Base-by-base conservation (phyloP, 1,284 basidiomycete genomes). In the Ustilago vetiveriae region DNA sequence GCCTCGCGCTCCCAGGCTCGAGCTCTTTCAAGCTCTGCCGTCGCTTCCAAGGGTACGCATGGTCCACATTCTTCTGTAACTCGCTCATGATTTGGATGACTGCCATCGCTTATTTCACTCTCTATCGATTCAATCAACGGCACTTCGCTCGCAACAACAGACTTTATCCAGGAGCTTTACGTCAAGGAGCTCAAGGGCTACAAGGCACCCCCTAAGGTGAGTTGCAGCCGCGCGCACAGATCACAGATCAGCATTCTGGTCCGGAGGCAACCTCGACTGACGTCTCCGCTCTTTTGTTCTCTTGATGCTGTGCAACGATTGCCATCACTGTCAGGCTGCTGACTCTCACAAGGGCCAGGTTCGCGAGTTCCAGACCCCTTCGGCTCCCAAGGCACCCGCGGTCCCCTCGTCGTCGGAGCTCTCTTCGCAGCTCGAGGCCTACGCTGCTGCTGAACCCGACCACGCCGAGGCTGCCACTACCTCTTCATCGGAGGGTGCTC, bases 141-240 rank as follows among this genome's bases (percentile, higher is more conserved):
- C 22, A 19, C 22, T n/a, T 13, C 17, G 29, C 26, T 24, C 37
- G 11, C 41, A 19, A 21, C 9, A n/a, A 45, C 60, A 95, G 94
- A 96, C 85, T 85, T 95, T 78, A 86, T 97, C 57, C 92, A 95
- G 87, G 92, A 96, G 75, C 83, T 95, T 55, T 97, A 97, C 85
- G 79, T 97, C 75, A 89, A 87, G 81, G 90, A 95, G 85, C 87
- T 97, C 82, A 95, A 92, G 85, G 83, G 87, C 17, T 97, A 94
- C 89, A 95, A 93, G 86, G 83, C 85, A 30, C 83, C 79, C 33
- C 64, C 78, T 27, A 77, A 76, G 74, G 82, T 82, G 39, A 48
- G 81, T 70, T 43, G 17, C 11, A 17, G 26, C 8, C 33, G 13
- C 4, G 29, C 44, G 55, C 46, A 59, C 36, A 24, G 43, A 43